A percentile compares a stretch with the other conserved stretches of the same genome.
Conservation (phyloP, 345 rosid species). For the Citropsis articulata region DNA sequence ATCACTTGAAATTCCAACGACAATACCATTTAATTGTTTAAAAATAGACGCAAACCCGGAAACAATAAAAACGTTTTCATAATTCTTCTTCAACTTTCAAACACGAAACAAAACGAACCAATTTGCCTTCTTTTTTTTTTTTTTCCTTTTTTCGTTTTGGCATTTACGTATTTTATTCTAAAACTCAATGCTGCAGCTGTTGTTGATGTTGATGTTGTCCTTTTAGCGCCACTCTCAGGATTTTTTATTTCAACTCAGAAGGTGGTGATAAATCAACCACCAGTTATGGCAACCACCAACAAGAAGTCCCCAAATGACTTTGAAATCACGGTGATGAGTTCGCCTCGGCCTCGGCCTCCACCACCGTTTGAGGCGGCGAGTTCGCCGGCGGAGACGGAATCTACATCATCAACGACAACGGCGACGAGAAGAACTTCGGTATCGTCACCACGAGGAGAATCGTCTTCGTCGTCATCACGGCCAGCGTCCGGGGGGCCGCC, state of each 20-base stretch:
- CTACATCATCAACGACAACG: background rate
- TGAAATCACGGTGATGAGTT: slow-evolving; percentile 50
- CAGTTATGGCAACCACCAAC: slow-evolving; percentile 16
- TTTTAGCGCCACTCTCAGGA: background rate
- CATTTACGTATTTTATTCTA: background rate
- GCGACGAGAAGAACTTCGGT: background rate
- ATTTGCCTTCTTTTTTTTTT: too few species aligned
- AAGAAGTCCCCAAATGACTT: background rate
- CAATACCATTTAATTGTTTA: background rate
- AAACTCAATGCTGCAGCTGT: background rate
- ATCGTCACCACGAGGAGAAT: background rate
- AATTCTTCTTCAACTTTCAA: background rate
- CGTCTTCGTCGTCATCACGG: slow-evolving; percentile 1
- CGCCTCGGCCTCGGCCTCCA: background rate
- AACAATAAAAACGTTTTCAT: background rate
- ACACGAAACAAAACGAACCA: background rate
- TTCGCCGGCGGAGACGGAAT: background rate
- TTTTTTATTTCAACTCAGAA: background rate
- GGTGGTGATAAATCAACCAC: slow-evolving; percentile 10
- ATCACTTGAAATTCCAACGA: background rate
- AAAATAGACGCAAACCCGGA: background rate
- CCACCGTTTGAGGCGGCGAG: too few species aligned
- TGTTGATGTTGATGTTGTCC: background rate
- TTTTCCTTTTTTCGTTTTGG: background rate
- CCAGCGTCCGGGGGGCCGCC: slow-evolving; percentile 11